Conservation (phyloP, 257 asterid genomes). For the Nicotiana otophora region DNA sequence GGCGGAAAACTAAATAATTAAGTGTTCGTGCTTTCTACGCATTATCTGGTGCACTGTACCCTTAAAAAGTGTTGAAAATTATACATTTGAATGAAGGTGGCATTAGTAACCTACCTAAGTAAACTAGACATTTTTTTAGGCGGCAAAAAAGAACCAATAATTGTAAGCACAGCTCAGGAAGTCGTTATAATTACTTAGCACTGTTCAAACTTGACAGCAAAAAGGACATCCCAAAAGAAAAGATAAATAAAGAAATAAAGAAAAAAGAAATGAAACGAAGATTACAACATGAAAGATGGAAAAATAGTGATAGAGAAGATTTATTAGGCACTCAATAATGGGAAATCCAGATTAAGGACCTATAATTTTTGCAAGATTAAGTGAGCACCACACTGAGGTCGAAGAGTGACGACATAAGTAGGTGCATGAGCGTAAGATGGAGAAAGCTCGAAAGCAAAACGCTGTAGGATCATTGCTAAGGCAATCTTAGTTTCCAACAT, state of each 20-base stretch:
- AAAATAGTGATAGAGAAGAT: not conserved
- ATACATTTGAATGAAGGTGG: too few species aligned
- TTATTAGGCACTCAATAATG: not conserved
- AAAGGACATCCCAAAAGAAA: not conserved
- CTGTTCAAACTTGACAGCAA: not conserved
- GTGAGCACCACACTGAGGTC: constrained; percentile 42
- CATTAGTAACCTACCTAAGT: too few species aligned
- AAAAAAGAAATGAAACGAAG: not conserved
- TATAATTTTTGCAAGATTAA: constrained; percentile 17
- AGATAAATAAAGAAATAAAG: too few species aligned
- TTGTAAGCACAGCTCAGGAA: not conserved
- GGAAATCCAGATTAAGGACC: not conserved
- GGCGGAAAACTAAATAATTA: too few species aligned
- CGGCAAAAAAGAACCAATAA: too few species aligned
- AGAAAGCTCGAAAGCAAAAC: constrained; percentile 36
- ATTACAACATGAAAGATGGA: not conserved
- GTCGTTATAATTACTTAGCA: not conserved
- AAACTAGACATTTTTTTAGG: too few species aligned
- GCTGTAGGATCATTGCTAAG: constrained; percentile 28
- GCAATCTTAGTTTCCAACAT: constrained; percentile 43
- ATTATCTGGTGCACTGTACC: too few species aligned
- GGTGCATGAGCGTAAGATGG: constrained; percentile 50
- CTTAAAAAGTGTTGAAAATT: too few species aligned
- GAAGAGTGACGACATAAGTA: constrained; percentile 31
- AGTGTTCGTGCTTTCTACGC: too few species aligned